Percentiles rank a stretch among this genome's conserved stretches.
Conservation (phyloP, 1,139 yeast species). For the Sugiyamaella grinbergsii region DNA sequence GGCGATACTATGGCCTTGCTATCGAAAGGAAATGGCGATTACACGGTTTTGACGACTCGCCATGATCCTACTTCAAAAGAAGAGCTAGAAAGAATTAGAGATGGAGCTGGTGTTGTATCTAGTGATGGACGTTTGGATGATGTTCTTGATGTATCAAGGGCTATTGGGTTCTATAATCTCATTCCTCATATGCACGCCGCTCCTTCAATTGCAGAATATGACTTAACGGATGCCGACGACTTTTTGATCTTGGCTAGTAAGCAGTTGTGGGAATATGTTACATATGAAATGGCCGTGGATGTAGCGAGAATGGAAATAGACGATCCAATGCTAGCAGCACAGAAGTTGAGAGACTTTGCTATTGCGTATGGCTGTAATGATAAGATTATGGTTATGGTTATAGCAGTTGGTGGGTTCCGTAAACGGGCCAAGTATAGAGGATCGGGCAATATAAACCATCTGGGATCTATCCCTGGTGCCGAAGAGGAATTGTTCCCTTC, state of each 20-base stretch:
- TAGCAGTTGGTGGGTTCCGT: slow-evolving; percentile 57
- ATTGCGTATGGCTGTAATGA: slow-evolving; percentile 87
- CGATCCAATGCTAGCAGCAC: slow-evolving; percentile 91
- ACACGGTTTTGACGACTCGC: slow-evolving; percentile 66
- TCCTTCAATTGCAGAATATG: slow-evolving; percentile 69
- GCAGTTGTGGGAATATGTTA: slow-evolving; percentile 81
- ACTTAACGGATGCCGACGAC: slow-evolving; percentile 72
- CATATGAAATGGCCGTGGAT: slow-evolving; percentile 87
- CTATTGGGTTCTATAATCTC: slow-evolving; percentile 85
- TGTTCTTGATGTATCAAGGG: slow-evolving; percentile 78
- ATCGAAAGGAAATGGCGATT: slow-evolving; percentile 81
- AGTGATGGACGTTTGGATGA: slow-evolving; percentile 87
- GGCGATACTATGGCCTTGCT: slow-evolving; percentile 89
- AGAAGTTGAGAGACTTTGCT: slow-evolving; percentile 90
- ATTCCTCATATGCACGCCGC: slow-evolving; percentile 90
- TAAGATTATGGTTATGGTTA: slow-evolving; percentile 80
- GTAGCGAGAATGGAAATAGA: slow-evolving; percentile 79
- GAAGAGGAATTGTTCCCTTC: slow-evolving; percentile 51
- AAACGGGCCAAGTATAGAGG: slow-evolving; percentile 22
- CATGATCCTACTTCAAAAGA: slow-evolving; percentile 81
- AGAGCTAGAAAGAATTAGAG: slow-evolving; percentile 86
- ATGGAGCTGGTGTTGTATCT: slow-evolving; percentile 87
- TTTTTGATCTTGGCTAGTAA: slow-evolving; percentile 83
- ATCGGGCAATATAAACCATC: slow-evolving; percentile 24
- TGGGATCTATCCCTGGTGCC: slow-evolving; percentile 43